Base-by-base conservation (phyloP, 2,329 filamentous ascomycete genomes). In the Claviceps purpurea region DNA sequence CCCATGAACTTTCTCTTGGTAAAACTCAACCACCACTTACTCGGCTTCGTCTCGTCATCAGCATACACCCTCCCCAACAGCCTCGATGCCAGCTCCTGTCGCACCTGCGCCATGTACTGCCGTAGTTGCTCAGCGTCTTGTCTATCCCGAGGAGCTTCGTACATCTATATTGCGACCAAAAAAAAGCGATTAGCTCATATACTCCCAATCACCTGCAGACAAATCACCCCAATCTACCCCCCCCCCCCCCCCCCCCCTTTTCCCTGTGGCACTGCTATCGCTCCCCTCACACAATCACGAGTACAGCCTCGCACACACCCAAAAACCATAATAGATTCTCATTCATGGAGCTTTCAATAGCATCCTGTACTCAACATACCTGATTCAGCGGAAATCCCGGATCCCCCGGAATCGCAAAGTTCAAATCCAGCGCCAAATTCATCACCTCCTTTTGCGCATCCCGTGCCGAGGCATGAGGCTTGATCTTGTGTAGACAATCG, bases 1-100 rank as follows among this genome's bases (percentile, higher is more conserved):
- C 90, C 90, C 93, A 98, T 97, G 67, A 98, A 98, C 81, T 96
- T 96, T 73, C 93, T 84, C 83, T 97, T 97, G 51, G 87, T 88
- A 68, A 96, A 98, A 76, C 93, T 97, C 68, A 98, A 72, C 93
- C 93, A 98, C 88, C 91, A 97, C 82, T 94, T 80, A 69, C 73
- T 79, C 52, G 81, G 80, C 70, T 79, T 79, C 71, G 87, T 69
- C 75, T 90, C 70, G 65, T 79, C 69, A 72, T 90, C 89, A 52
- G 86, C 84, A 67, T 95, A 98, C 58, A 98, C 84, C 60, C 90
- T 80, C 50, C 86, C 85, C 65, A 96, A 72, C 72, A 98, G 75
- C 66, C 93, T 78, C 53, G 77, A 72, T 4, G 90, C 90, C 56
- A 97, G 73, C 73, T 97, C 93, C 70, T 97, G 91, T 61, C 93